Conservation (phyloP, 1,284 basidiomycete species). For the Fomitopsis palustris region DNA sequence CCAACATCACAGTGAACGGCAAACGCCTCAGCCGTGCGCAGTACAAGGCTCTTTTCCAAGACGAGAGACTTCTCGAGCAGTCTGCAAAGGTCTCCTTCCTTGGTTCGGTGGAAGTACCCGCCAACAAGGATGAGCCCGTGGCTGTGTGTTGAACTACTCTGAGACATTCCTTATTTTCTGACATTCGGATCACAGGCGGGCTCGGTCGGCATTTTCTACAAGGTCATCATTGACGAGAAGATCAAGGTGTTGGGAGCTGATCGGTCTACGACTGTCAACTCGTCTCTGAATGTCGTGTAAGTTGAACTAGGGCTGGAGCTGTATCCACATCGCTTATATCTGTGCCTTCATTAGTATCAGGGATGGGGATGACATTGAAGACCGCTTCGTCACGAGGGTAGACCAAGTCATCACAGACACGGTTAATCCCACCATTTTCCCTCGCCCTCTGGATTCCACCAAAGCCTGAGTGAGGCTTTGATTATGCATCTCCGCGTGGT, state of each 20-base stretch:
- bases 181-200: slow-evolving; percentile 16
- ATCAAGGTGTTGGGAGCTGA: slow-evolving; percentile 20
- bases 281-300: slow-evolving; percentile 27
- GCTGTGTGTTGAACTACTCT: slow-evolving; percentile 8
- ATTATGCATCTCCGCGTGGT: too few relatives aligned
- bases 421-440: slow-evolving; percentile 1
- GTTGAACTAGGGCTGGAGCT: neutral
- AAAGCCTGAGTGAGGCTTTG: neutral
- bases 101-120: slow-evolving; percentile 19
- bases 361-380: slow-evolving; percentile 1
- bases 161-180: neutral
- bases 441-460: neutral
- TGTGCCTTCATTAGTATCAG: neutral
- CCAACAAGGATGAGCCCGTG: slow-evolving; percentile 10
- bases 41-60: slow-evolving; percentile 23
- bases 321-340: neutral
- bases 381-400: slow-evolving; percentile 1
- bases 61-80: slow-evolving; percentile 17
- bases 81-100: slow-evolving; percentile 11
- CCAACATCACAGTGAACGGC: slow-evolving; percentile 33
- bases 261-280: slow-evolving; percentile 20
- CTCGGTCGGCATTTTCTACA: slow-evolving; percentile 23
- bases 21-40: slow-evolving; percentile 18
- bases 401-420: slow-evolving; percentile 3
- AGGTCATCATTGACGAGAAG: slow-evolving; percentile 20